Percentiles rank a stretch among this genome's conserved stretches.
Conservation (phyloP, 495 filamentous ascomycete genomes). For the Neurospora sp. region DNA sequence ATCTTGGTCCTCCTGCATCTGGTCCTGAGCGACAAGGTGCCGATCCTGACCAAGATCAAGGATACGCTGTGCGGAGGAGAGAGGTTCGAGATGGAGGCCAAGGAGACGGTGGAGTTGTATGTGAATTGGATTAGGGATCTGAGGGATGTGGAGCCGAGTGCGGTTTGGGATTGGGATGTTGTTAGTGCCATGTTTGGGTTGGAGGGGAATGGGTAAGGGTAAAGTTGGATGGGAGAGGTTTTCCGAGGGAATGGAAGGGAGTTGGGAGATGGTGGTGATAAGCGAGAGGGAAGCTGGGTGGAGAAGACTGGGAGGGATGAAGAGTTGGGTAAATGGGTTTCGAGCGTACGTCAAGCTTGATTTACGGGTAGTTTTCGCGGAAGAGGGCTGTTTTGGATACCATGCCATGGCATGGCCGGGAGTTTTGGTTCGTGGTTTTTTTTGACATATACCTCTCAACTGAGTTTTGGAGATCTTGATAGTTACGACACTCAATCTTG, state of each 20-base stretch:
- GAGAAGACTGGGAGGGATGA: not conserved
- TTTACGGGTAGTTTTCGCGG: too few relatives aligned
- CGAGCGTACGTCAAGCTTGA: too few relatives aligned
- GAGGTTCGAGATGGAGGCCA: slow-evolving; percentile 36
- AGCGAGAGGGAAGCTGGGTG: not conserved
- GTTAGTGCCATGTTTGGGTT: slow-evolving; percentile 33
- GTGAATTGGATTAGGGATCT: slow-evolving; percentile 47
- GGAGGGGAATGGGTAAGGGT: slow-evolving; percentile 11
- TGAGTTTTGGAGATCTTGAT: not conserved
- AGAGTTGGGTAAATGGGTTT: not conserved
- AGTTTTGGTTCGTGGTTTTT: not conserved
- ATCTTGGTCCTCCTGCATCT: slow-evolving; percentile 43
- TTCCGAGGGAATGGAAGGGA: not conserved
- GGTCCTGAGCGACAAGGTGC: slow-evolving; percentile 34
- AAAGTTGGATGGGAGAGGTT: not conserved
- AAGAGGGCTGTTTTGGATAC: not conserved
- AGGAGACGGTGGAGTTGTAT: slow-evolving; percentile 38
- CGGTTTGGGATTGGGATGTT: slow-evolving; percentile 44
- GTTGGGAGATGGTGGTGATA: not conserved
- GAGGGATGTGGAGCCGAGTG: slow-evolving; percentile 36
- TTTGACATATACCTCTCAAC: not conserved
- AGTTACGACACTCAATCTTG: not conserved
- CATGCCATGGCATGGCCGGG: not conserved
- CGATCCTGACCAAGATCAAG: slow-evolving; percentile 36
- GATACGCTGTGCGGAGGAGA: slow-evolving; percentile 32